Conservation (phyloP, 139 green algal species). For the Ettlia oleoabundans region DNA sequence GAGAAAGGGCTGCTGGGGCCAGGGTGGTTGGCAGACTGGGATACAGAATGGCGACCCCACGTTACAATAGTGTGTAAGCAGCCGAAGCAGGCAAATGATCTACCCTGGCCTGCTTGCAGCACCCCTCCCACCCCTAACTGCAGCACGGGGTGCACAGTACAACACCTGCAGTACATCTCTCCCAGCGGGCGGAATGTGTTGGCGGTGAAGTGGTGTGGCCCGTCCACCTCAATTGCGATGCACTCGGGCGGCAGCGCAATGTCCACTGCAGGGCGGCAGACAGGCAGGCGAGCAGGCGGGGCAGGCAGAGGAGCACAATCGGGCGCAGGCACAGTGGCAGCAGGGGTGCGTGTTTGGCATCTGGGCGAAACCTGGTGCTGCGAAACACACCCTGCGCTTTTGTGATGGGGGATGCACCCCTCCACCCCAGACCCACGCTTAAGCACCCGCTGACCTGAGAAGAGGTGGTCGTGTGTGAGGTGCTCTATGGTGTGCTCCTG, state of each 20-base stretch:
- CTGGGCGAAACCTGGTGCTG: too few relatives aligned
- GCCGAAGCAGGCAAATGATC: not conserved
- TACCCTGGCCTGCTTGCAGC: not conserved
- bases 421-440: too few relatives aligned
- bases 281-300: too few relatives aligned
- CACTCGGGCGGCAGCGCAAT: slow-evolving; percentile 49
- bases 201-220: slow-evolving; percentile 62
- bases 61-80: too few relatives aligned
- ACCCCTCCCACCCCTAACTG: not conserved
- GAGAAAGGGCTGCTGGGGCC: too few relatives aligned
- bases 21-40: not conserved
- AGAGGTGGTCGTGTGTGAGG: slow-evolving; percentile 50
- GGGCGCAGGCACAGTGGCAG: not conserved
- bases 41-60: not conserved
- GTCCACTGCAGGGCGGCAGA: slow-evolving; percentile 46
- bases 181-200: slow-evolving; percentile 55
- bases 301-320: not conserved
- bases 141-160: too few relatives aligned
- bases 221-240: slow-evolving; percentile 63
- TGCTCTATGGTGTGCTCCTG: slow-evolving; percentile 56
- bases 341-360: not conserved
- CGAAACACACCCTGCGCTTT: too few relatives aligned
- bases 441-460: slow-evolving; percentile 39
- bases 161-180: slow-evolving; percentile 20
- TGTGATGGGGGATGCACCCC: too few relatives aligned